Percentiles rank a stretch among this genome's conserved stretches.
phyloP scores from a whole-genome alignment of 306 rosid genomes.

The Castanea crenata region DNA sequence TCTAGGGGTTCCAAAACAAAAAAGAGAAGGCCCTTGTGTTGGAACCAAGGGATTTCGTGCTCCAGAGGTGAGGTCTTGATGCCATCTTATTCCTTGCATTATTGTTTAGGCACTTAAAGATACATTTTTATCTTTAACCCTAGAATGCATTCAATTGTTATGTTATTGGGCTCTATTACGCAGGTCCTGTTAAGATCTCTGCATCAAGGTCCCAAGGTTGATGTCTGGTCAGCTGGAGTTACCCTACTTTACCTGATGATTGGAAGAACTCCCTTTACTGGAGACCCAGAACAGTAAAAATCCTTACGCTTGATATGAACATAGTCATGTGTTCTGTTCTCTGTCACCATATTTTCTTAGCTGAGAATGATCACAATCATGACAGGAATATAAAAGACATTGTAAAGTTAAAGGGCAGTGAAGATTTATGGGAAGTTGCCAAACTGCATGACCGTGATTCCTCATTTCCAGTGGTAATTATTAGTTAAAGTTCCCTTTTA shows the following conservation, averaged over 20 bases:
- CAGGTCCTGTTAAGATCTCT: constrained; percentile 69
- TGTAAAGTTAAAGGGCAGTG: constrained; percentile 68
- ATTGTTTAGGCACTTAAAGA: no score
- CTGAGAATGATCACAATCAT: not conserved
- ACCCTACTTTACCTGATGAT: constrained; percentile 64
- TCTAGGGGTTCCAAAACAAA: constrained; percentile 53
- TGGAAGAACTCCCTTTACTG: constrained; percentile 61
- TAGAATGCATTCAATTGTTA: no score
- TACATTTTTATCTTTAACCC: no score
- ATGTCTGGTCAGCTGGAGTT: constrained; percentile 81
- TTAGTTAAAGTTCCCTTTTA: not conserved
- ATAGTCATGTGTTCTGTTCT: not conserved
- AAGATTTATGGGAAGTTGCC: constrained; percentile 76
- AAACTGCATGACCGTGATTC: constrained; percentile 64
- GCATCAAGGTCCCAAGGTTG: constrained; percentile 65
- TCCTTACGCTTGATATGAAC: not conserved
- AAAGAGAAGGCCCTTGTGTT: constrained; percentile 67
- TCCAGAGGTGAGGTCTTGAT: constrained; percentile 54
- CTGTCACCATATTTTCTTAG: not conserved
- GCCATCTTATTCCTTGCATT: not conserved
- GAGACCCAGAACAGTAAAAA: constrained; percentile 72
- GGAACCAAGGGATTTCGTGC: constrained; percentile 86
- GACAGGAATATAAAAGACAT: constrained; percentile 66
- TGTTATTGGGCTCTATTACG: not conserved
- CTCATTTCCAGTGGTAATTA: constrained; percentile 54